phyloP scores from a whole-genome alignment of 129 eudicot genomes.

The Chrysanthemum makinoi region DNA sequence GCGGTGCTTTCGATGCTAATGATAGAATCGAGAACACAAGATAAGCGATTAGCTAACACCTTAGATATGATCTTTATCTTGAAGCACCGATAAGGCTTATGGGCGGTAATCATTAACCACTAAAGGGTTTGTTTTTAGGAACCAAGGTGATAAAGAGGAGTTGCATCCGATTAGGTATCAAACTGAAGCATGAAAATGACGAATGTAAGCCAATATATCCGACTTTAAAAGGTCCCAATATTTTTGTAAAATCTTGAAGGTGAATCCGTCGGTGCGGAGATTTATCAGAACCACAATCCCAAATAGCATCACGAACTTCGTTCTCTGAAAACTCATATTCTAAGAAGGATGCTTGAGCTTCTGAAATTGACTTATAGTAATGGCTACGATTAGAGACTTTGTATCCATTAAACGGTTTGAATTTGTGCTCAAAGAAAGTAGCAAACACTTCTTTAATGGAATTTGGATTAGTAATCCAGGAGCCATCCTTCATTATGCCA shows the following conservation, averaged over 20 bases:
- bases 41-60: background rate
- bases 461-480: background rate
- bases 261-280: background rate
- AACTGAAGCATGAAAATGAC: no score
- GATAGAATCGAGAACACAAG: background rate
- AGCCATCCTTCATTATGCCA: slow-evolving; percentile 7
- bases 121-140: no score
- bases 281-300: background rate
- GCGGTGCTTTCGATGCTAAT: background rate
- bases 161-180: no score
- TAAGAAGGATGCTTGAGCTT: background rate
- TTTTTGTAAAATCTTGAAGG: no score
- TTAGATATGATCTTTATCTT: background rate
- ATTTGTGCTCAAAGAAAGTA: background rate
- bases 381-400: background rate
- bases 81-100: no score
- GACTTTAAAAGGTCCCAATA: no score
- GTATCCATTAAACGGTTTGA: background rate
- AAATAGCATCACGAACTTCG: background rate
- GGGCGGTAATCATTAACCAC: no score
- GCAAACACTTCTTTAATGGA: background rate
- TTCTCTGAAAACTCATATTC: background rate
- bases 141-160: no score
- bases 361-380: background rate
- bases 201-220: no score